These are phyloP conservation scores for Parsonsia alboflavescens DNA, from an alignment of 257 asterid genomes.

Conservation along the genomic window DNA sequence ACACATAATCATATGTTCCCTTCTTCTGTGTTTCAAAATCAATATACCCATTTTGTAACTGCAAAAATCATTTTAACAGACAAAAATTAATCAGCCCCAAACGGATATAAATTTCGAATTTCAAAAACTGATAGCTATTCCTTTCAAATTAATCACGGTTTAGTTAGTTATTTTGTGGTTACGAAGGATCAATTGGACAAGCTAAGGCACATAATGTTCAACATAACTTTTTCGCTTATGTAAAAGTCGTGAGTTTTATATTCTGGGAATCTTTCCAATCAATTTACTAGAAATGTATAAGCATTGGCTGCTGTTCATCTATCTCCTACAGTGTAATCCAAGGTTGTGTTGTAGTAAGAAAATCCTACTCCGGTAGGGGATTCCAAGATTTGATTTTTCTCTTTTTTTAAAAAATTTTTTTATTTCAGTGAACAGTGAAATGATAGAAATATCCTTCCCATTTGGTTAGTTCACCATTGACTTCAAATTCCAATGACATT, in stretches of 20 bases:
- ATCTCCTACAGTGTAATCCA: conserved; percentile 55
- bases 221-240: conserved; percentile 67
- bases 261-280: conserved; percentile 68
- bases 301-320: conserved; percentile 46
- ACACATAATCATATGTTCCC: conserved; percentile 45
- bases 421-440: too few species aligned
- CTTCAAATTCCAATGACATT: too few species aligned
- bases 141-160: conserved; percentile 49
- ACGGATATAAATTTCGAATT: too few species aligned
- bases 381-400: too few species aligned
- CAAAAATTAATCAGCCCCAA: background rate
- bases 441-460: too few species aligned
- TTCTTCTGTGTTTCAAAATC: conserved; percentile 25
- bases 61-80: too few species aligned
- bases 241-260: conserved; percentile 54
- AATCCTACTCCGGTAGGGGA: conserved; percentile 83
- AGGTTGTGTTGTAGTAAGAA: conserved; percentile 55
- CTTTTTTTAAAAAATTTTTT: too few species aligned
- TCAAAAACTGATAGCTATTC: conserved; percentile 47
- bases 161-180: conserved; percentile 44
- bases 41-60: conserved; percentile 57
- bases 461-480: too few species aligned
- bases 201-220: conserved; percentile 72
- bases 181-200: conserved; percentile 45
- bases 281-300: conserved; percentile 50